Conservation (phyloP, 306 rosid genomes). For the Medicago truncatula region DNA sequence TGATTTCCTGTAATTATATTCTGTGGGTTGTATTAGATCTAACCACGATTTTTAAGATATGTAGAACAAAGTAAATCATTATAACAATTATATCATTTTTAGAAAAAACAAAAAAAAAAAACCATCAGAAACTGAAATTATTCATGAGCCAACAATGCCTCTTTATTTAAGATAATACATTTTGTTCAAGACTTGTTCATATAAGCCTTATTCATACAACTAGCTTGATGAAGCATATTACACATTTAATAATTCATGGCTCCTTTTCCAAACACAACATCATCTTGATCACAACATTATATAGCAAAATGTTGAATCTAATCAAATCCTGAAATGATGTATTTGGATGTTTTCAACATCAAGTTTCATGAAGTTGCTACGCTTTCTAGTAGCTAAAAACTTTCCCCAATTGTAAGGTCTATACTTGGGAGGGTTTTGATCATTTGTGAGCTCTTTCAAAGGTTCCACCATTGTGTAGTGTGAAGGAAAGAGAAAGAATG, state of each 20-base stretch:
- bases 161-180: constrained; percentile 25
- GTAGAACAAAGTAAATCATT: too few relatives aligned
- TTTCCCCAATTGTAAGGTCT: constrained; percentile 63
- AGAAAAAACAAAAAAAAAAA: not conserved
- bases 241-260: not conserved
- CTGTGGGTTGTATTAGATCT: too few relatives aligned
- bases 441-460: constrained; percentile 48
- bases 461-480: constrained; percentile 65
- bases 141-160: not conserved
- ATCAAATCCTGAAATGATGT: constrained; percentile 48
- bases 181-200: not conserved
- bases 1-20: too few relatives aligned
- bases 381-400: constrained; percentile 45
- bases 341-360: constrained; percentile 57
- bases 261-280: not conserved
- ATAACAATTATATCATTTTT: not conserved
- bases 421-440: constrained; percentile 56
- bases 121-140: not conserved
- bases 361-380: constrained; percentile 56
- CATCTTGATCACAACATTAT: constrained; percentile 10
- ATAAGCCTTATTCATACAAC: constrained; percentile 8
- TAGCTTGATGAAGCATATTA: not conserved
- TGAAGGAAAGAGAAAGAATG: constrained; percentile 62
- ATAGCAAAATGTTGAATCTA: not conserved
- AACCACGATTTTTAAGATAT: too few relatives aligned